Evolutionary conservation across 169 alveolate species (phyloP).

Genomic region (Amoebophrya sp.): DNA sequence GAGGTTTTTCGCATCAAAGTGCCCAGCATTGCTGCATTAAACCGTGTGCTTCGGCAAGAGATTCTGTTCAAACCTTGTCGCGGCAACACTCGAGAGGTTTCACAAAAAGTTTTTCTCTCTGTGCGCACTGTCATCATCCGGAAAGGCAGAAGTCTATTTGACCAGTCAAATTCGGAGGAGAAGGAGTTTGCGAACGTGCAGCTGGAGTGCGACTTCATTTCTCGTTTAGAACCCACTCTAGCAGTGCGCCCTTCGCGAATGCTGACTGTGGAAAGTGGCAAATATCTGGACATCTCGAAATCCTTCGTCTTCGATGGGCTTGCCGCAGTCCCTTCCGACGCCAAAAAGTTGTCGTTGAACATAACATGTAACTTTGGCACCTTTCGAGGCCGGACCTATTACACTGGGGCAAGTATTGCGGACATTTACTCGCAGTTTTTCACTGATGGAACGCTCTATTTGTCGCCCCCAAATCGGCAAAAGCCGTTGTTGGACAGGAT

Average conservation of each 20-base stretch:
- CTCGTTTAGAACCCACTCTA: background rate
- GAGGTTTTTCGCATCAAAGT: background rate
- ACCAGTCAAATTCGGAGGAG: background rate
- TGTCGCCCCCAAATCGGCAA: background rate
- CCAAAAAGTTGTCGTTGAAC: background rate
- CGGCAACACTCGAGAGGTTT: background rate
- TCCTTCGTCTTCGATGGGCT: slow-evolving; percentile 9
- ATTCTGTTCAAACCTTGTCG: background rate
- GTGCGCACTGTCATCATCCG: background rate
- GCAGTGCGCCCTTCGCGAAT: background rate
- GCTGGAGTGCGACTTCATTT: slow-evolving; percentile 11
- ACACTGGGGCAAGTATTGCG: background rate
- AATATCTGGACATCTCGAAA: background rate
- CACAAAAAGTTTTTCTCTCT: background rate
- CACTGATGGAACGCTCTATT: background rate
- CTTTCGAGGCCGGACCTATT: background rate
- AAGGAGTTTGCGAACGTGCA: background rate
- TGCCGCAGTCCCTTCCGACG: background rate
- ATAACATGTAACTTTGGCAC: background rate
- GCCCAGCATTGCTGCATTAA: background rate
- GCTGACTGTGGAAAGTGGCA: background rate
- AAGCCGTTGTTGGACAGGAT: background rate
- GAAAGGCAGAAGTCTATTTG: background rate
- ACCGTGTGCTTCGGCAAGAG: background rate
- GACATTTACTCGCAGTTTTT: background rate